phyloP scores from a whole-genome alignment of 2,329 filamentous ascomycete species.

The Fusarium xyrophilum region DNA sequence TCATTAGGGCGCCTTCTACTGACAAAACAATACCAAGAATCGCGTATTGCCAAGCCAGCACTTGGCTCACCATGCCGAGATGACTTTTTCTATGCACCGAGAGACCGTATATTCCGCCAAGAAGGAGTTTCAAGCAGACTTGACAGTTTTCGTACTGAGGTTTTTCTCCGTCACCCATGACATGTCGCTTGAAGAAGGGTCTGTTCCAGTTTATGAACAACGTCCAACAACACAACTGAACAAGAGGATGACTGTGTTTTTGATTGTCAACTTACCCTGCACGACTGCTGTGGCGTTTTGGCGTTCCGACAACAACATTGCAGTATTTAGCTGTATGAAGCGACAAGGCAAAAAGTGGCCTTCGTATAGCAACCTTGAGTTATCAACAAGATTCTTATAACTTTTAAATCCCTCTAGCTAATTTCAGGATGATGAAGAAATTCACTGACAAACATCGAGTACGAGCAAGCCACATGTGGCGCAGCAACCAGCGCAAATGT shows the following conservation, averaged over 20 bases:
- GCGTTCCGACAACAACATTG: fast-evolving
- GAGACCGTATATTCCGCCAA: fast-evolving
- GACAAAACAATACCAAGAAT: neutral
- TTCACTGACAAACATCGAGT: fast-evolving
- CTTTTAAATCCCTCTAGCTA: fast-evolving
- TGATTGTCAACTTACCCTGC: neutral
- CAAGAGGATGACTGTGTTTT: fast-evolving
- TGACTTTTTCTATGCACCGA: neutral
- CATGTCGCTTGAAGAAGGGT: too few relatives aligned
- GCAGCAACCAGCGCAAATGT: neutral
- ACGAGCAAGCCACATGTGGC: neutral
- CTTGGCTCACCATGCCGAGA: conserved; percentile 3
- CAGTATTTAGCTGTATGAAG: fast-evolving
- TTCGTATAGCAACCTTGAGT: fast-evolving
- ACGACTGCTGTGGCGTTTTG: neutral
- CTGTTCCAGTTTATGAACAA: fast-evolving
- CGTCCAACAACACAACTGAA: fast-evolving
- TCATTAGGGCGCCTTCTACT: neutral
- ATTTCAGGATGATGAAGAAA: fast-evolving
- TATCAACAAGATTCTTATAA: fast-evolving
- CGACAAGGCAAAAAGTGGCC: fast-evolving
- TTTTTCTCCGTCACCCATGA: too few relatives aligned
- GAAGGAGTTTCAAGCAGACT: fast-evolving
- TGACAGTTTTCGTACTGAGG: neutral
- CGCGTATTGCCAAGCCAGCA: conserved; percentile 18